Evolutionary conservation across 306 rosid species (phyloP).

Genomic region (peach (Prunus persica)): DNA sequence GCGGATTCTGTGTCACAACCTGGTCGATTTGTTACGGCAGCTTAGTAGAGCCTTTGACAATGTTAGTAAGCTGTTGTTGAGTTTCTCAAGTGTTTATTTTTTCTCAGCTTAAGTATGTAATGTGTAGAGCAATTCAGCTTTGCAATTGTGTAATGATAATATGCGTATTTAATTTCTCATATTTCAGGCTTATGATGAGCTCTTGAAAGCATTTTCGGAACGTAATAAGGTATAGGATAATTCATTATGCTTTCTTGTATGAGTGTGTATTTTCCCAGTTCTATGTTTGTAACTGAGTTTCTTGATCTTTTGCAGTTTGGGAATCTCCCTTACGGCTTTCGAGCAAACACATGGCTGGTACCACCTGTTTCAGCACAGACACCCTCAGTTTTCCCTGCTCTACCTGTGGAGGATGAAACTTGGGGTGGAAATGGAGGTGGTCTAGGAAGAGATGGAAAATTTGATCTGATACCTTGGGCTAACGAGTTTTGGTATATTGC

Average conservation of each 20-base stretch:
- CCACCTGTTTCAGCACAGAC: conserved; percentile 81
- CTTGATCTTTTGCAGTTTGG: conserved; percentile 64
- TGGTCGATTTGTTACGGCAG: conserved; percentile 85
- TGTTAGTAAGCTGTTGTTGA: conserved; percentile 38
- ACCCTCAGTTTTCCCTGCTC: conserved; percentile 64
- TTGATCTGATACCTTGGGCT: conserved; percentile 85
- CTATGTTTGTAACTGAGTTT: conserved; percentile 6
- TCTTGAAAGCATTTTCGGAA: conserved; percentile 79
- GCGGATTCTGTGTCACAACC: conserved; percentile 76
- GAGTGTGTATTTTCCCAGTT: conserved; percentile 1
- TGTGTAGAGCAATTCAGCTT: background rate
- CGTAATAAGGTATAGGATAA: conserved; percentile 72
- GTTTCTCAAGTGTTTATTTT: background rate
- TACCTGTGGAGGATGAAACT: conserved; percentile 78
- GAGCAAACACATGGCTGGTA: conserved; percentile 98
- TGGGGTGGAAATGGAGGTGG: conserved; percentile 99
- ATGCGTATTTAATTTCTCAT: conserved; percentile 18
- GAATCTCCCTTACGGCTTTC: conserved; percentile 89
- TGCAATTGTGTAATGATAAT: background rate
- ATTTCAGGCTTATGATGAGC: conserved; percentile 79
- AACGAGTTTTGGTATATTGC: conserved; percentile 73
- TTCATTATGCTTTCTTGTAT: conserved; percentile 9
- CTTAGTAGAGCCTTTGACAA: conserved; percentile 88
- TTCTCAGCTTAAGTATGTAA: background rate
- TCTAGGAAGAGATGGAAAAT: conserved; percentile 71